Base-by-base conservation (phyloP, 176 grass and related monocot species). In the Otatea glauca region DNA sequence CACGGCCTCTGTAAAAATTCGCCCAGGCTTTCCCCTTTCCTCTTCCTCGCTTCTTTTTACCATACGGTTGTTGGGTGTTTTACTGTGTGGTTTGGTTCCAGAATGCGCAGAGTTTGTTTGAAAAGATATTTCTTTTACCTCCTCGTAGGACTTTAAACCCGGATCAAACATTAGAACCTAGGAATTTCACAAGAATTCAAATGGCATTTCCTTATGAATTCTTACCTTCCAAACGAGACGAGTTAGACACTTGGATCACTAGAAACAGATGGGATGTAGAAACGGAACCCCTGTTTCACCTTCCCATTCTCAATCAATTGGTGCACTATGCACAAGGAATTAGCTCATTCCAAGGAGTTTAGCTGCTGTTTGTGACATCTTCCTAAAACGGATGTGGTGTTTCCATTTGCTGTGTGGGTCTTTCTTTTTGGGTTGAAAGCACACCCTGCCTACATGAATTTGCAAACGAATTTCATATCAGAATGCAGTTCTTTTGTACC, bases 31-130 rank as follows among this genome's bases (percentile, higher is more conserved):
- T 29, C 29, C 9, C 50, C 51, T 83, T 70, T 54, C 12, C 44
- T 80, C 75, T 75, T 48, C 51, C 50, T 32, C 2, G 1, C 85
- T 68, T 66, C 67, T 67, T 86, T 78, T 78, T 41, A 81, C 88
- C 41, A 29, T 18, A 3, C 25, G 20, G 15, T 49, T 63, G 53
- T 67, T n/a, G 20, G 48, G 34, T 35, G 25, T 38, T 14, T 29
- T 75, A 39, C 29, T 75, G 18, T n/a, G 74, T 49, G 51, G 56
- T 74, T 74, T 37, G 61, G 16, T 21, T 79, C 76, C 43, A n/a
- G 42, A 18, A 34, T 20, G 55, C 9, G 18, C 17, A 49, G 10
- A 35, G 43, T 37, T 76, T 12, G 21, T 16, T 76, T 56, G 21
- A 13, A 24, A 32, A 66, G 60, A 50, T 5, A 18, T 29, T 13